A percentile compares a stretch with the other conserved stretches of the same genome.
These are phyloP conservation scores for Phytophthora palmivora DNA, from an alignment of 352 stramenopile species.

Conservation along the genomic window DNA sequence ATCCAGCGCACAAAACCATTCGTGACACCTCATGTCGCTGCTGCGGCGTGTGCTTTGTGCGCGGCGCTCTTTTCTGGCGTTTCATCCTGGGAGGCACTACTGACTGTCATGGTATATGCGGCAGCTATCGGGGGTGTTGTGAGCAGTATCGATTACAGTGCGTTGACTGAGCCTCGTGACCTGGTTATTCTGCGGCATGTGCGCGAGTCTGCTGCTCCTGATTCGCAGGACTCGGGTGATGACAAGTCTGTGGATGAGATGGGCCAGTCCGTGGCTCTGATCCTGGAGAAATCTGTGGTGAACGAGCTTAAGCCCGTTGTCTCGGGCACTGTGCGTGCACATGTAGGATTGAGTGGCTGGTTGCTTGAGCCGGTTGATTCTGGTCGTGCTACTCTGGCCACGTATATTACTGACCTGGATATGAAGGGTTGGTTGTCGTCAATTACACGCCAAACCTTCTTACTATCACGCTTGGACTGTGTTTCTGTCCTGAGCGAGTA, in stretches of 20 bases:
- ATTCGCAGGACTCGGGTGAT: slow-evolving; percentile 41
- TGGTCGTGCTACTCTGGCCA: slow-evolving; percentile 60
- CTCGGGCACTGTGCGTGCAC: slow-evolving; percentile 53
- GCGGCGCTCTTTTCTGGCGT: slow-evolving; percentile 45
- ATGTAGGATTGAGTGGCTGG: slow-evolving; percentile 77
- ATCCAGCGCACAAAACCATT: slow-evolving; percentile 56
- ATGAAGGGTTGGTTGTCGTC: slow-evolving; percentile 57
- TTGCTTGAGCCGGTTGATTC: slow-evolving; percentile 75
- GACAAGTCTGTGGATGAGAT: slow-evolving; percentile 55
- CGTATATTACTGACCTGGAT: slow-evolving; percentile 81
- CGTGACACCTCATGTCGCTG: slow-evolving; percentile 58
- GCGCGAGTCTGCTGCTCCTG: slow-evolving; percentile 60
- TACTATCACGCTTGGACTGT: slow-evolving; percentile 66
- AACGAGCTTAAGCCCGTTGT: slow-evolving; percentile 72
- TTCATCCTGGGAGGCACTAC: slow-evolving; percentile 52
- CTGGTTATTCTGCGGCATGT: slow-evolving; percentile 80
- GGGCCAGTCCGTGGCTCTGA: slow-evolving; percentile 68
- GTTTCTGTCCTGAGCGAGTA: slow-evolving; percentile 71
- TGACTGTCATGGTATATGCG: slow-evolving; percentile 59
- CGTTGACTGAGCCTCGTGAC: slow-evolving; percentile 61
- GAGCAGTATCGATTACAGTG: slow-evolving; percentile 63
- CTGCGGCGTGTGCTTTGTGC: slow-evolving; percentile 48
- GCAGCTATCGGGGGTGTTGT: slow-evolving; percentile 53
- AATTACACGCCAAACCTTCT: slow-evolving; percentile 54
- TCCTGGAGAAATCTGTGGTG: slow-evolving; percentile 82